Conservation (phyloP, 2,329 filamentous ascomycete genomes). For the Beauveria rudraprayagi region DNA sequence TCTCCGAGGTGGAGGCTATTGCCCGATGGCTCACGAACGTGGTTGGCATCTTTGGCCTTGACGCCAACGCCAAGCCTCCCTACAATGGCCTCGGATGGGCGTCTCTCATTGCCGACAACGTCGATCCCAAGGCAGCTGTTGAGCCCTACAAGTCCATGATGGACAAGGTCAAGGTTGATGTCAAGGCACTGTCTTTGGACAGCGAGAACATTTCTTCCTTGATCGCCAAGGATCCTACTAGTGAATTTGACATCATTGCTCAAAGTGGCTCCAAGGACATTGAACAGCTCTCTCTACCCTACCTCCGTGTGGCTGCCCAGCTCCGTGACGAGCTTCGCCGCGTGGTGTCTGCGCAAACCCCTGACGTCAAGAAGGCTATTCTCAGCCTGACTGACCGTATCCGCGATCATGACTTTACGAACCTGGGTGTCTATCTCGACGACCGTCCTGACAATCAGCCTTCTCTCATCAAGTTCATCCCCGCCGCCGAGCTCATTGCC, state of each 20-base stretch:
- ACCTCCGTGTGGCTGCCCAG: slow-evolving; percentile 45
- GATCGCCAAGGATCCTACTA: slow-evolving; percentile 34
- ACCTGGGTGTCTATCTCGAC: slow-evolving; percentile 80
- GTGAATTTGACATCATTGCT: slow-evolving; percentile 39
- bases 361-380: slow-evolving; percentile 59
- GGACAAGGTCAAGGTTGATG: slow-evolving; percentile 36
- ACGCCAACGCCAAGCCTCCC: slow-evolving; percentile 48
- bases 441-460: slow-evolving; percentile 61
- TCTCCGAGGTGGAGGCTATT: slow-evolving; percentile 43
- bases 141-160: slow-evolving; percentile 40
- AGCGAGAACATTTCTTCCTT: slow-evolving; percentile 36
- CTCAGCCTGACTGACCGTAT: slow-evolving; percentile 71
- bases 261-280: slow-evolving; percentile 40
- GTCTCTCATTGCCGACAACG: slow-evolving; percentile 29
- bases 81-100: slow-evolving; percentile 52
- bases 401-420: slow-evolving; percentile 72
- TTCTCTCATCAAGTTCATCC: slow-evolving; percentile 64
- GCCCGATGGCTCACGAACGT: slow-evolving; percentile 78
- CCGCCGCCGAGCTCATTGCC: slow-evolving; percentile 48
- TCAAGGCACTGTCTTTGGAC: slow-evolving; percentile 39
- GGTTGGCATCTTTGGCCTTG: slow-evolving; percentile 76
- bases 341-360: slow-evolving; percentile 37
- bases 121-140: slow-evolving; percentile 39
- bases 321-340: slow-evolving; percentile 55
- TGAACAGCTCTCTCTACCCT: slow-evolving; percentile 46